phyloP scores from a whole-genome alignment of 352 stramenopile species.

The Poterioochromonas sp. region DNA sequence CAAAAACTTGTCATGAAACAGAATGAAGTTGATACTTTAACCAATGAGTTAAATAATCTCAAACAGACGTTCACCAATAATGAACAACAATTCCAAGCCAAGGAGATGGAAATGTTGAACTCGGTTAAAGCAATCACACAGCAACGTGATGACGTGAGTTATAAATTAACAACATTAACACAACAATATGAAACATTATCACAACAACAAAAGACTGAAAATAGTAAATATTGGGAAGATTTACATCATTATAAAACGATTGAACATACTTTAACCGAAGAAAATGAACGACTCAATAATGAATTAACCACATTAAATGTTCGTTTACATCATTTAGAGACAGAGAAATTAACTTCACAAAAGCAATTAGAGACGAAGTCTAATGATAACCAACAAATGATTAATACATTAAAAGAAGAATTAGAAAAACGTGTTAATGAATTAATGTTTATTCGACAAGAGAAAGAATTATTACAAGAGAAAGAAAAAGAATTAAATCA shows the following conservation, averaged over 20 bases:
- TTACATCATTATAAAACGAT: neutral
- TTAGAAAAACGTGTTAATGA: slow-evolving; percentile 16
- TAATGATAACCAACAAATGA: neutral
- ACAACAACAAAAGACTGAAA: neutral
- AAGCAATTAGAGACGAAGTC: neutral
- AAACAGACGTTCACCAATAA: neutral
- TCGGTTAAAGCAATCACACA: neutral
- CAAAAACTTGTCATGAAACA: no score
- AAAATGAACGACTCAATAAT: neutral
- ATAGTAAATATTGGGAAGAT: neutral
- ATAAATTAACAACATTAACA: neutral
- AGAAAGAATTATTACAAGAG: neutral
- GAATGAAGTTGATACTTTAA: neutral
- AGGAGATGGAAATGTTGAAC: neutral
- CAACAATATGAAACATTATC: neutral
- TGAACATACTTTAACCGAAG: neutral
- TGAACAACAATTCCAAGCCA: neutral
- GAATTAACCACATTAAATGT: neutral
- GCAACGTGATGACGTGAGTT: neutral
- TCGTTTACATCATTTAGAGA: neutral
- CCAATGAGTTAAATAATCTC: neutral
- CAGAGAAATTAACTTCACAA: neutral
- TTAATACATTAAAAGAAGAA: neutral
- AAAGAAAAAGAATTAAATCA: neutral
- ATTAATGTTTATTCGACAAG: neutral